Percentiles rank a stretch among this genome's conserved stretches.
These are phyloP conservation scores for Phallus indusiatus DNA, from an alignment of 768 basidiomycete genomes.

Conservation along the genomic window DNA sequence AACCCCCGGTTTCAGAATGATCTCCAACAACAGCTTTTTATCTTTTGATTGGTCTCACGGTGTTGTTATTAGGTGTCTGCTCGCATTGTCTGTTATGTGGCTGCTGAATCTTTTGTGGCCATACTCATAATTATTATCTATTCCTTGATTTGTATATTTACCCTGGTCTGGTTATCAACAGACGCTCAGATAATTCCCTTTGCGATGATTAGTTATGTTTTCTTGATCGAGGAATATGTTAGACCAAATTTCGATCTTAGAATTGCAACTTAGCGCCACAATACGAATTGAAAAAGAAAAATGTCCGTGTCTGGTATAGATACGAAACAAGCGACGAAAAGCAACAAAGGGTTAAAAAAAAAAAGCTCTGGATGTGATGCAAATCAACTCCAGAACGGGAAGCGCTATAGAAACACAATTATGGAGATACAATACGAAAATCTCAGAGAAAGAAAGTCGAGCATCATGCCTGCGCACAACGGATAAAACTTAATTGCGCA, in stretches of 20 bases:
- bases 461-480: background rate
- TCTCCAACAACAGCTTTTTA: background rate
- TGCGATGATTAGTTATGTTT: background rate
- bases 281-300: background rate
- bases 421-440: background rate
- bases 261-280: background rate
- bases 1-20: background rate
- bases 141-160: background rate
- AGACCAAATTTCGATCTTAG: background rate
- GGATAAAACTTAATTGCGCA: background rate
- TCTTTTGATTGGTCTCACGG: background rate
- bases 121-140: conserved; percentile 16
- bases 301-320: background rate
- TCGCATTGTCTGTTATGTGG: conserved; percentile 49
- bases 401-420: background rate
- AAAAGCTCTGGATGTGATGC: background rate
- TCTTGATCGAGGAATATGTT: too few species aligned
- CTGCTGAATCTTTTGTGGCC: conserved; percentile 53
- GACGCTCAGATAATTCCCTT: background rate
- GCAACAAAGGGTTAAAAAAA: background rate
- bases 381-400: background rate
- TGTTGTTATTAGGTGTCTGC: background rate
- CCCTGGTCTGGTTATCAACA: background rate
- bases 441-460: background rate
- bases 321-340: background rate